Evolutionary conservation across 371 early-diverging fungal species (phyloP), one percentile per base, ranked within the genome.

Genomic region (Mortierella sp.): DNA sequence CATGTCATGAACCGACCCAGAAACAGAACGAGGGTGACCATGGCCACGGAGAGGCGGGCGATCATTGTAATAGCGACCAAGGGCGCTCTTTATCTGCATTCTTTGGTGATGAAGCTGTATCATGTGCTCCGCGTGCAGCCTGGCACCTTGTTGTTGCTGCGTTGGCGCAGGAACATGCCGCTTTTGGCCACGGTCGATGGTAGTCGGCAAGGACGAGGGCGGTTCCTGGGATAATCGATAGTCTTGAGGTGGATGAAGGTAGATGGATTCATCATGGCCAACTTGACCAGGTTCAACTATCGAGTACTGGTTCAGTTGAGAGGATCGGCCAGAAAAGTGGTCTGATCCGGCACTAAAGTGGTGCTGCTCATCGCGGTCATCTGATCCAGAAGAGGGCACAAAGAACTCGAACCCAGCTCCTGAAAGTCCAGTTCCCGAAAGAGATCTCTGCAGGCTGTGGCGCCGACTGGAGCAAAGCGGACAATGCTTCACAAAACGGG

Each of bases 401-500:
- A 41, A 46, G 29, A 41, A 16, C 43, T 77, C 80, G 51, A 55
- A 58, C 14, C 43, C 79, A 4, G 14, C 24, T 3, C 29, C 70
- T 35, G 70, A 38, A 4, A 79, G n/a, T 0, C 70, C 70, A n/a
- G 78, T 70, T 16, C 49, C 68, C 3, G 84, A 84, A 11, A 72
- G 43, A 2, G 78, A 75, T 43, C 84, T 74, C 41, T 84, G 84
- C 1, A 84, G 75, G 18, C 80, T 80, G 8, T 80, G 79, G 29
- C 87, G 80, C 0, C 87, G 74, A 49, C 87, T 86, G 32, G 77
- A 80, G n/a, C 91, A 92, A 32, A 90, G 90, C 1, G 92, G 91
- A 71, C 92, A 92, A 54, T 90, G 89, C 56, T 91, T 89, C 38
- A 92, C 92, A 81, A 92, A 92, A 0, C 91, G 89, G 24, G 91